Conservation (phyloP, 306 rosid genomes). For the Lathyrus aphaca region DNA sequence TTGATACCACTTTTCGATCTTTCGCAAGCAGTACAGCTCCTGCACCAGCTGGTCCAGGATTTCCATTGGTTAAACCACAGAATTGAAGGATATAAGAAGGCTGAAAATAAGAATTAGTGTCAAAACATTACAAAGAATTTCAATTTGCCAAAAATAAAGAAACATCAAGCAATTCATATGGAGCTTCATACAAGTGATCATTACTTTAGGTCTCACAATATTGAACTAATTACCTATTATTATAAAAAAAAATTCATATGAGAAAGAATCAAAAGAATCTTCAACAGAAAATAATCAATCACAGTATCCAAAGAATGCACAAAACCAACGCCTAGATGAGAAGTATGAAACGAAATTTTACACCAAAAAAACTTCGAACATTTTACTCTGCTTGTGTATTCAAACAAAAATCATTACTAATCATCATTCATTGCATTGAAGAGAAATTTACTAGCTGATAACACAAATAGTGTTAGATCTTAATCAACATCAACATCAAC, state of each 20-base stretch:
- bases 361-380: not conserved
- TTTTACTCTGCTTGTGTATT: not conserved
- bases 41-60: conserved; percentile 95
- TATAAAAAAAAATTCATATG: too few species aligned
- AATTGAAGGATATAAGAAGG: conserved; percentile 61
- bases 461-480: too few species aligned
- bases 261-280: not conserved
- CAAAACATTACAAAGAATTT: not conserved
- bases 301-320: too few species aligned
- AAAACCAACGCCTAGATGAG: not conserved
- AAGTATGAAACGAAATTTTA: not conserved
- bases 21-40: conserved; percentile 77
- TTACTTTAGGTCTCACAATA: not conserved
- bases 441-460: too few species aligned
- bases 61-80: conserved; percentile 88
- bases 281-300: not conserved
- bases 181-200: not conserved
- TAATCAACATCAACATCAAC: too few species aligned
- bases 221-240: too few species aligned
- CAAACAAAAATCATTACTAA: too few species aligned
- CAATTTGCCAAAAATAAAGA: not conserved
- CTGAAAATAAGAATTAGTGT: conserved; percentile 42
- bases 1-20: conserved; percentile 56
- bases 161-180: not conserved
- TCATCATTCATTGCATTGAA: too few species aligned